Evolutionary conservation across 805 yeast species (phyloP), one percentile per base, ranked within the genome.

Genomic region (Cyberlindnera xishuangbannaensis): DNA sequence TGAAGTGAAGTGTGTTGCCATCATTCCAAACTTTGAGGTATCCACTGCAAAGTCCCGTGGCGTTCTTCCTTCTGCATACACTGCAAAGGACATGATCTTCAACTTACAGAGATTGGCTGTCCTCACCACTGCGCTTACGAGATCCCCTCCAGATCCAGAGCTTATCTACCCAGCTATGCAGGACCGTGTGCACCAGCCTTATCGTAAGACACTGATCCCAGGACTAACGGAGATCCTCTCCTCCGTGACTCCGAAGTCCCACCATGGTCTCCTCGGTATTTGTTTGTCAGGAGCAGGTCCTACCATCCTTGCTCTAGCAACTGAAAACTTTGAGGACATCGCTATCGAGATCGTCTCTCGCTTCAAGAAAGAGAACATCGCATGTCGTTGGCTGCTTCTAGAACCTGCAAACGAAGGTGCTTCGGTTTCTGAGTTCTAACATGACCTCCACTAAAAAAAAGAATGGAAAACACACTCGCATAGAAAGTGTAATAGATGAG

Each of bases 281-380:
- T 92, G 98, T 57, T 69, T 92, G 38, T 83, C 95, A 18, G 98
- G 98, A 33, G 98, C 98, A 6, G 98, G 98, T 7, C 98, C 98
- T 37, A 92, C 98, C 7, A 88, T 92, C 37, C 65, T 92, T 43
- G 95, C 95, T 26, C 70, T 92, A 43, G 97, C 98, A 5, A 87
- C 96, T 4, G 80, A 74, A 14, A 83, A 85, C 57, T 92, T 78
- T 48, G 96, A 87, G 7, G 69, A 64, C 10, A 87, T 92, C 48
- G 95, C 98, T 7, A 55, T 58, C 6, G 83, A 78, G 33, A 87
- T 92, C 43, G 69, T 86, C 31, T 61, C 62, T 35, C 70, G 84
- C 37, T 88, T 92, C 61, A 58, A 67, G 33, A 64, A 75, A 43
- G 79, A 83, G 45, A 60, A 64, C 26, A 83, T 92, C 39, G 58